phyloP scores from a whole-genome alignment of 345 rosid species.

The Brassica nigra region DNA sequence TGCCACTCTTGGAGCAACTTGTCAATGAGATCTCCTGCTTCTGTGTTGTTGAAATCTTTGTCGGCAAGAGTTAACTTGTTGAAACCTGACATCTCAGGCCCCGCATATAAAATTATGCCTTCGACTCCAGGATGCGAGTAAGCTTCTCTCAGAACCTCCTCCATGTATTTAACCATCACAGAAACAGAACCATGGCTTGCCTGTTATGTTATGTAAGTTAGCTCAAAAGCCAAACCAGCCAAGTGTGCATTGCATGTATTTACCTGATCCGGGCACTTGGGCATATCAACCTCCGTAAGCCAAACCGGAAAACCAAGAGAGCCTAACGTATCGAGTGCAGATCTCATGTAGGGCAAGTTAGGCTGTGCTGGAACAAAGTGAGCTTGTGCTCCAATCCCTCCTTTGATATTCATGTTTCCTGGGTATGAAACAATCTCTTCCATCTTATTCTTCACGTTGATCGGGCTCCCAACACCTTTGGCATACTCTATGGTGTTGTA shows the following conservation, averaged over 20 bases:
- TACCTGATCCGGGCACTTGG: conserved; percentile 50
- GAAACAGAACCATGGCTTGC: not conserved
- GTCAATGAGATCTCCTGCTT: conserved; percentile 62
- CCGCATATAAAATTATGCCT: conserved; percentile 62
- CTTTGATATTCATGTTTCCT: conserved; percentile 45
- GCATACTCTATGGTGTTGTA: conserved; percentile 61
- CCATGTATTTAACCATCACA: conserved; percentile 49
- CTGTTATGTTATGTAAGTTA: not conserved
- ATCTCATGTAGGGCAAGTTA: conserved; percentile 68
- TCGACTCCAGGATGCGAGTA: conserved; percentile 62
- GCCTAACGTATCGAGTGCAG: conserved; percentile 56
- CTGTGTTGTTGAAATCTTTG: conserved; percentile 50
- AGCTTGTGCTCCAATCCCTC: conserved; percentile 74
- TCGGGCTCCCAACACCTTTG: conserved; percentile 24
- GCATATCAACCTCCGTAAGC: conserved; percentile 70
- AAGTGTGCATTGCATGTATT: not conserved
- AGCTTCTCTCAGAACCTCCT: conserved; percentile 68
- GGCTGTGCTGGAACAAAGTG: conserved; percentile 55
- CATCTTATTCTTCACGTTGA: conserved; percentile 52
- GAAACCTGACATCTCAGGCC: conserved; percentile 61
- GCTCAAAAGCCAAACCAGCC: conserved; percentile 15
- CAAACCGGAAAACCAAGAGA: conserved; percentile 66
- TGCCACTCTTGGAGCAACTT: conserved; percentile 58
- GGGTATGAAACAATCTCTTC: conserved; percentile 57
- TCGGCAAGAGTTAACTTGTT: conserved; percentile 44